A percentile compares a stretch with the other conserved stretches of the same genome.
phyloP scores from a whole-genome alignment of 2,329 filamentous ascomycete species.

The Ceratocystis cubensis region DNA sequence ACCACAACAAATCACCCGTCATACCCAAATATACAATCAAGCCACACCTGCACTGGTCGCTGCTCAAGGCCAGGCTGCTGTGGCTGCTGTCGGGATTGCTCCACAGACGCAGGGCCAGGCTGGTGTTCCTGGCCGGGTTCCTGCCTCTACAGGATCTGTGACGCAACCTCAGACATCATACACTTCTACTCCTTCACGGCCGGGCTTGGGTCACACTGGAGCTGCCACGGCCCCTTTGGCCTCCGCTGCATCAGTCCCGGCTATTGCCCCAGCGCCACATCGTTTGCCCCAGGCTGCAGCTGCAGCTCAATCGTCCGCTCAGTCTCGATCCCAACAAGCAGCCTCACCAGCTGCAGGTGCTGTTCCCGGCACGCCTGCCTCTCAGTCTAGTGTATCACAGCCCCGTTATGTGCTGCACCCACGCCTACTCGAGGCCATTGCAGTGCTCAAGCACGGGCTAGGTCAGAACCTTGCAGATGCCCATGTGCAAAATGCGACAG shows the following conservation, averaged over 20 bases:
- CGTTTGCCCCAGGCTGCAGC: not conserved
- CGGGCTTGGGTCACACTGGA: constrained; percentile 5
- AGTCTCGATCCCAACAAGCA: constrained; percentile 10
- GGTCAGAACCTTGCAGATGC: constrained; percentile 35
- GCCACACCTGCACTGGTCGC: constrained; percentile 17
- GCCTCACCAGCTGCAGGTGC: constrained; percentile 16
- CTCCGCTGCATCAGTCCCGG: not conserved
- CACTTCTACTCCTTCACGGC: constrained; percentile 10
- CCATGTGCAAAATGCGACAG: constrained; percentile 33
- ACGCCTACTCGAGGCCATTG: constrained; percentile 32
- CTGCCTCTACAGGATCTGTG: not conserved
- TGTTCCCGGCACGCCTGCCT: constrained; percentile 15
- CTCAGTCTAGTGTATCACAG: constrained; percentile 8
- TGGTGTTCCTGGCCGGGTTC: constrained; percentile 10
- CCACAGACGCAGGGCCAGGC: constrained; percentile 18
- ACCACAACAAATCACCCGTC: constrained; percentile 6
- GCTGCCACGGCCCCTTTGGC: not conserved
- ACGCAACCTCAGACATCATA: constrained; percentile 8
- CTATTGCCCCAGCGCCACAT: not conserved
- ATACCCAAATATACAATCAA: constrained; percentile 13
- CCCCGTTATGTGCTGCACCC: constrained; percentile 34
- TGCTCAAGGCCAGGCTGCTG: constrained; percentile 18
- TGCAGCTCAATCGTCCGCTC: not conserved
- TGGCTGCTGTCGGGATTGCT: constrained; percentile 1
- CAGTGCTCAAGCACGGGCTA: constrained; percentile 37